Conservation (phyloP, 2,329 filamentous ascomycete species). For the Colletotrichum acutatum region DNA sequence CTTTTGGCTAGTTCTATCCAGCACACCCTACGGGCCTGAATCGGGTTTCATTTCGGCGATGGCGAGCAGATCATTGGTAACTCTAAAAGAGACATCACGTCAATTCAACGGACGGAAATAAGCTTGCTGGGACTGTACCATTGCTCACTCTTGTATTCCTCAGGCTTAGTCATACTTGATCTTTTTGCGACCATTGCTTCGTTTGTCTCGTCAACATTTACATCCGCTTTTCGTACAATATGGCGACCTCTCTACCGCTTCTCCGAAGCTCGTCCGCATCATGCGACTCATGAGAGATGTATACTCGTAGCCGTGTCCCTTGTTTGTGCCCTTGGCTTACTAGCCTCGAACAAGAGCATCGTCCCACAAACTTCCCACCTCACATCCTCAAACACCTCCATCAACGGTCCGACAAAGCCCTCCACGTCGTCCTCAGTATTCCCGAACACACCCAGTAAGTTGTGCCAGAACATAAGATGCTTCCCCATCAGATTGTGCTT, state of each 20-base stretch:
- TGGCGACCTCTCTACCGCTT: neutral
- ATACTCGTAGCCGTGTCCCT: neutral
- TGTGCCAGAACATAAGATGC: conserved; percentile 22
- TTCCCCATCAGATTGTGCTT: conserved; percentile 9
- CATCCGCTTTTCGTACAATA: neutral
- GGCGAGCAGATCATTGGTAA: neutral
- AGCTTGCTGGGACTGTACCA: neutral
- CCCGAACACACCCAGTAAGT: conserved; percentile 12
- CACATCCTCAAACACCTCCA: neutral
- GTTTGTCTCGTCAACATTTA: neutral
- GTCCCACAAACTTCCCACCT: conserved; percentile 15
- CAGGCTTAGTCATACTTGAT: too few relatives aligned
- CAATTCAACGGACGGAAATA: neutral
- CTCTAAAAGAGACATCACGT: neutral
- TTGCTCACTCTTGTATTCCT: too few relatives aligned
- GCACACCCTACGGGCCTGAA: too few relatives aligned
- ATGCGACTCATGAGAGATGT: neutral
- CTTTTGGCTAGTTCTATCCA: neutral
- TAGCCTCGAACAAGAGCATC: conserved; percentile 24
- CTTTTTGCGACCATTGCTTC: neutral
- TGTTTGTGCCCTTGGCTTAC: neutral
- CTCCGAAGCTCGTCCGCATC: neutral
- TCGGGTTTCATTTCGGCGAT: neutral
- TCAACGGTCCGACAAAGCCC: conserved; percentile 4
- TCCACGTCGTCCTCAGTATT: conserved; percentile 19